Evolutionary conservation across 345 rosid species (phyloP), one percentile per base, ranked within the genome.

Genomic region (Schrenkiella parvula): DNA sequence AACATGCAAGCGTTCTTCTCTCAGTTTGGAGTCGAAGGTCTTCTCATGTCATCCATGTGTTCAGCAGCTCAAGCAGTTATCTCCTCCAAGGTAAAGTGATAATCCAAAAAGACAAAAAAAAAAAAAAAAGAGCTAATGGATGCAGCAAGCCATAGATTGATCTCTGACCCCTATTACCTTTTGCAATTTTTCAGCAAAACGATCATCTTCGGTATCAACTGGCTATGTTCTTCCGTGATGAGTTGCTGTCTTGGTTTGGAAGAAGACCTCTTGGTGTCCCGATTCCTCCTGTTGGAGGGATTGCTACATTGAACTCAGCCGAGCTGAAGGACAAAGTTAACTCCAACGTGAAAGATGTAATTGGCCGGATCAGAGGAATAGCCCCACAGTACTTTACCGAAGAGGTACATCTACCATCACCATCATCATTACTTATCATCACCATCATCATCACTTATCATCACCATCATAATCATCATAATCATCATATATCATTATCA

Each of bases 221-320:
- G 57, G 98, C 97, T 12, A 95, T 95, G 99, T 95, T 92, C 84
- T 95, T 95, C 85, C 89, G 98, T 1, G 99, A 95, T 65, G 97
- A 92, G 71, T 82, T 95, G 72, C 78, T 92, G 26, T 95, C 96
- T 8, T 88, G 98, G 97, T 89, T 92, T 19, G 93, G 98, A 92
- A 95, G 96, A 80, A 82, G 97, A 75, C 99, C 98, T 31, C 85
- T 82, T 7, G 91, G 93, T 29, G 76, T 90, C 72, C 88, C 92
- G 12, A 39, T 81, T 67, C 83, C 83, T 2, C 69, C 88, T 10
- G 79, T 80, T 54, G 85, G 82, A 44, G 97, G 95, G 21, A 83
- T 87, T 38, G 84, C 90, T 70, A 74, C 79, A 50, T 37, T 85
- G 86, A 92, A 95, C 74, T 85, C 96, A 5, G 66, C 72, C 19